These are phyloP conservation scores for Gossypium rotundifolium DNA, from an alignment of 345 rosid genomes.

Conservation along the genomic window DNA sequence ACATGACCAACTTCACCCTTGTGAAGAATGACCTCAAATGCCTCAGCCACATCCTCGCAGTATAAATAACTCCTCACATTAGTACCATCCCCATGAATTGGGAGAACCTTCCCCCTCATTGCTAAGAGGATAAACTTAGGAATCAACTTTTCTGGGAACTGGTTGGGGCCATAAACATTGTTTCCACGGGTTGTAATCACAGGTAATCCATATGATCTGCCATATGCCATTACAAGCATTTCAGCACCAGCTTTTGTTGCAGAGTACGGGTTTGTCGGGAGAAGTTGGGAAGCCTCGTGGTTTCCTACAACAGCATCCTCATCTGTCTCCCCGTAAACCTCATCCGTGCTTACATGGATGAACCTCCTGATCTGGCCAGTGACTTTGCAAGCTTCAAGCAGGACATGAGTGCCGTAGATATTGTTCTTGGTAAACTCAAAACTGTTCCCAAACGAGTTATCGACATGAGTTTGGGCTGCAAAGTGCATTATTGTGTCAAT, in stretches of 20 bases:
- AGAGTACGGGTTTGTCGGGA: constrained; percentile 87
- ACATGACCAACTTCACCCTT: constrained; percentile 89
- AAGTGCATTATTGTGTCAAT: constrained; percentile 95
- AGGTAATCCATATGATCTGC: constrained; percentile 81
- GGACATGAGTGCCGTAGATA: constrained; percentile 83
- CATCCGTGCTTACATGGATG: constrained; percentile 90
- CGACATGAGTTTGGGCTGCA: constrained; percentile 89
- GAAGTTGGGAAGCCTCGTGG: constrained; percentile 91
- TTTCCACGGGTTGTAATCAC: constrained; percentile 92
- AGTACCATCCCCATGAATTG: constrained; percentile 86
- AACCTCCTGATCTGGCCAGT: constrained; percentile 86
- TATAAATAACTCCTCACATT: constrained; percentile 80
- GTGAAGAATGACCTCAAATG: constrained; percentile 81
- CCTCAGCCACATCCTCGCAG: constrained; percentile 92
- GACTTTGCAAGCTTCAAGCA: constrained; percentile 85
- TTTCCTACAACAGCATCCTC: constrained; percentile 93
- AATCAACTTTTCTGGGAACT: constrained; percentile 83
- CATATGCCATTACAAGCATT: constrained; percentile 97
- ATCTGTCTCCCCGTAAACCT: constrained; percentile 87
- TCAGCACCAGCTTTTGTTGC: constrained; percentile 90
- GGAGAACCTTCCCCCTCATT: constrained; percentile 60
- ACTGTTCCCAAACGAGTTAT: constrained; percentile 84
- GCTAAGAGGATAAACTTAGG: constrained; percentile 86
- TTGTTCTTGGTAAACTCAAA: constrained; percentile 91
- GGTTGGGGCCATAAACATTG: constrained; percentile 85